Evolutionary conservation across 2,329 filamentous ascomycete species (phyloP), one percentile per base, ranked within the genome.

Genomic region (Cladophialophora bantiana): DNA sequence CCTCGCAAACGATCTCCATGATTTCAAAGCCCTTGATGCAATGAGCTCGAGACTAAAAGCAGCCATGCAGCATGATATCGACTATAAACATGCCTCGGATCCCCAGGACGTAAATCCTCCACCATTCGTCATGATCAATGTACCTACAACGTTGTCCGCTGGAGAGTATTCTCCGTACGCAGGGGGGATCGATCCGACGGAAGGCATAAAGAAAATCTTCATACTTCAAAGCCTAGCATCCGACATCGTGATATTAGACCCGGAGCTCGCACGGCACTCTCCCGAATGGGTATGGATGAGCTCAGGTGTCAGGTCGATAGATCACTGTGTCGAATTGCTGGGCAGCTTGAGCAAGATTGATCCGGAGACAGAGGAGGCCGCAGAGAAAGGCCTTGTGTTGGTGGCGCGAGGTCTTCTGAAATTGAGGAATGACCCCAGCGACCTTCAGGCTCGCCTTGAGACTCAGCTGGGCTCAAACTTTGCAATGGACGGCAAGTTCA

Each of bases 91-190:
- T 40, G n/a, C 9, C 18, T 52, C 54, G 31, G 62, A 65, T 52
- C 62, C 62, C 10, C 32, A 26, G 18, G 62, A 65, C 45, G 62
- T 65, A 26, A 26, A 65, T 7, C 15, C 54, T 3, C 62, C 55
- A 6, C 42, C 62, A 3, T 65, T 59, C 62, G 40, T 55, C 2
- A 65, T 59, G 62, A 78, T 82, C 61, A 77, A 76, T 35, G 78
- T 82, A 32, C 79, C 80, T 4, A 82, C 80, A 5, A 77, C 76
- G 1, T 73, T 82, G 7, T 81, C 78, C 0, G 80, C 78, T 0
- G 79, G 77, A 5, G 80, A 82, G 67, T 83, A 79, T 68, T 77
- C 75, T 1, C 65, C 74, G 1, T 73, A 77, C 18, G 80, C 77
- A 1, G 81, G 81, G 2, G 80, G 76, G 5, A 83, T 81, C 1